Conservation (phyloP, 1,139 yeast species). For the Hansenula lynferdii region DNA sequence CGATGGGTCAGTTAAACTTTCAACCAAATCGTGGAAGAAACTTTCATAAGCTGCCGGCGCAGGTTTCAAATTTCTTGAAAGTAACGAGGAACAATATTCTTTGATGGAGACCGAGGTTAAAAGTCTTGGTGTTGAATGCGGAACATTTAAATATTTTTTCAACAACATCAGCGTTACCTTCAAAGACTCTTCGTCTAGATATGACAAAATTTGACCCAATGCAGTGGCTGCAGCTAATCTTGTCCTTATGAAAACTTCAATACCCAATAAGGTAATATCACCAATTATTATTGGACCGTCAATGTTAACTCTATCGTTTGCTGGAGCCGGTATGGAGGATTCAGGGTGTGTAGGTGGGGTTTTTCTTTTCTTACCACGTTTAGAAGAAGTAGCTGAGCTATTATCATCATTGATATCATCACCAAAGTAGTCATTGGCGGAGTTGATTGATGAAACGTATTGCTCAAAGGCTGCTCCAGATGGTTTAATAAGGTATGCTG, state of each 20-base stretch:
- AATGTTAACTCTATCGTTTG: slow-evolving; percentile 68
- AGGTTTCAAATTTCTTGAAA: slow-evolving; percentile 16
- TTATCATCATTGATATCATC: slow-evolving; percentile 6
- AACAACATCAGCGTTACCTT: slow-evolving; percentile 37
- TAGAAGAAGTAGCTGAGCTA: slow-evolving; percentile 2
- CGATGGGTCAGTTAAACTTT: slow-evolving; percentile 41
- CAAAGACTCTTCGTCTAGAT: slow-evolving; percentile 40
- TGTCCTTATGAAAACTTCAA: slow-evolving; percentile 68
- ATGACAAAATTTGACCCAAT: slow-evolving; percentile 65
- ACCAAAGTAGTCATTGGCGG: not conserved
- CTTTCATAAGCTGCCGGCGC: slow-evolving; percentile 24
- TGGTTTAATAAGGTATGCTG: slow-evolving; percentile 69
- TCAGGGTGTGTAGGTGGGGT: slow-evolving; percentile 20
- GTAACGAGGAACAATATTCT: slow-evolving; percentile 53
- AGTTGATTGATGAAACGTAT: slow-evolving; percentile 21
- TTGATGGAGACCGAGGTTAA: slow-evolving; percentile 66
- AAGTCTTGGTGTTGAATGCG: slow-evolving; percentile 79
- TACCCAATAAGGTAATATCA: slow-evolving; percentile 82
- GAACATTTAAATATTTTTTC: slow-evolving; percentile 40
- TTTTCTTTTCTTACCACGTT: slow-evolving; percentile 28
- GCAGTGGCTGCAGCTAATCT: slow-evolving; percentile 76
- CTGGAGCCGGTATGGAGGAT: slow-evolving; percentile 40
- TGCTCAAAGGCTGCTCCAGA: slow-evolving; percentile 42
- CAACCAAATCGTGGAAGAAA: slow-evolving; percentile 33
- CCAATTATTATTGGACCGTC: slow-evolving; percentile 93